These are phyloP conservation scores for Daldinia eschscholtzii DNA, from an alignment of 2,329 filamentous ascomycete genomes.

Conservation along the genomic window DNA sequence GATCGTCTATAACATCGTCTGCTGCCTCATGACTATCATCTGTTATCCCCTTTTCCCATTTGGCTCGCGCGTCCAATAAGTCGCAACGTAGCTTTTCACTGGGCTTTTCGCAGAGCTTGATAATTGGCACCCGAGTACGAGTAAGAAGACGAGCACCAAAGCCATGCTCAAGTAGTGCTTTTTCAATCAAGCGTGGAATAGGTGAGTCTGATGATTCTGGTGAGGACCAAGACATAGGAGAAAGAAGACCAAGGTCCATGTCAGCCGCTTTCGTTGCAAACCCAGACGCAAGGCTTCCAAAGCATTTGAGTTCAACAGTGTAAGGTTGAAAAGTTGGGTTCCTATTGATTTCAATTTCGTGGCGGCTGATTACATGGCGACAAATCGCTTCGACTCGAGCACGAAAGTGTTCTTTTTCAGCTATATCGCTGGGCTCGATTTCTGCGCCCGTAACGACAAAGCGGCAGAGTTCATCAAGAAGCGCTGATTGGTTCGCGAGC, in stretches of 20 bases:
- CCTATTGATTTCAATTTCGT: conserved; percentile 61
- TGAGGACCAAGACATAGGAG: conserved; percentile 68
- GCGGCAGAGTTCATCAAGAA: conserved; percentile 64
- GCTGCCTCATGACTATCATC: conserved; percentile 57
- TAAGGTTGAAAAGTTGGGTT: conserved; percentile 62
- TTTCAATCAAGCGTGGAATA: conserved; percentile 81
- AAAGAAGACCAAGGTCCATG: conserved; percentile 87
- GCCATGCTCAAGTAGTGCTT: conserved; percentile 76
- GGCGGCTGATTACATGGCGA: conserved; percentile 66
- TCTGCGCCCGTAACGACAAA: conserved; percentile 69
- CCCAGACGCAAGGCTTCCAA: conserved; percentile 85
- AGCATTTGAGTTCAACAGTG: conserved; percentile 78
- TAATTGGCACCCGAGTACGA: conserved; percentile 84
- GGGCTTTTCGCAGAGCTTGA: conserved; percentile 85
- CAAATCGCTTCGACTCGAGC: conserved; percentile 73
- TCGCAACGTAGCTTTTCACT: conserved; percentile 69
- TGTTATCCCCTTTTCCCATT: conserved; percentile 74
- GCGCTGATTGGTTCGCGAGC: conserved; percentile 60
- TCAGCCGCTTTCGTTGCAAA: conserved; percentile 91
- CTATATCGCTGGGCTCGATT: conserved; percentile 73
- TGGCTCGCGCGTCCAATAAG: conserved; percentile 73
- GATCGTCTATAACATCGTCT: conserved; percentile 51
- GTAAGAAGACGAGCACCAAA: conserved; percentile 83
- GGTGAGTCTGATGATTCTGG: conserved; percentile 68
- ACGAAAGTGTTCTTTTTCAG: conserved; percentile 79